Evolutionary conservation across 1,139 yeast genomes (phyloP), one percentile per base, ranked within the genome.

Genomic region (Wickerhamomyces sp.): DNA sequence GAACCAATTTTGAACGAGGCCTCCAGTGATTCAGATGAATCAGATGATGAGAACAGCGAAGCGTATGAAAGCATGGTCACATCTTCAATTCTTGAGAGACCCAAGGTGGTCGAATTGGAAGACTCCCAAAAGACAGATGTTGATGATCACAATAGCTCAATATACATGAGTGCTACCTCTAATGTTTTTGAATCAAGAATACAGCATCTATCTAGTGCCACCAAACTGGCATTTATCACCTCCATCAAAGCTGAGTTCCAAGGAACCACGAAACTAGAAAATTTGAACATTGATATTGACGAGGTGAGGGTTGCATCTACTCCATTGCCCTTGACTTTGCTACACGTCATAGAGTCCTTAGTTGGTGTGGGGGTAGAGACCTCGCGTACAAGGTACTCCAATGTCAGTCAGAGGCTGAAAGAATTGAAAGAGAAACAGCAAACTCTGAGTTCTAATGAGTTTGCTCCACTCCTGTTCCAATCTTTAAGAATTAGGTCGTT

Each of bases 141-240:
- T 16, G 82, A 75, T 36, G 78, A 73, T 35, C 83, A 81, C 42
- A 82, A 84, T 3, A 72, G 77, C 31, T 79, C 93, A 2, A 70
- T 87, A 22, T 87, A 85, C 53, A 77, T 85, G 89, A 85, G 95
- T 58, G 95, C 96, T 2, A 65, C 78, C 3, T 77, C 81, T 0
- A 55, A 55, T 14, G 44, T 57, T 16, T 52, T 51, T 19, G 47
- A 39, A 27, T 45, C 57, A 38, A 40, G 54, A 44, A 40, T 41
- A 32, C 28, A 33, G 2, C 40, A 38, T 7, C 37, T 42, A 15
- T 20, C 34, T 10, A 32, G 33, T 20, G 32, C 46, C n/a, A 30
- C 52, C 22, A 28, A 37, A 33, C 20, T 42, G 37, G 31, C 53
- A 32, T 52, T 40, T 41, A 51, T 77, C 14, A 68, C 71, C 47